Base-by-base conservation (phyloP, 768 basidiomycete genomes). In the Mrakia gelida region DNA sequence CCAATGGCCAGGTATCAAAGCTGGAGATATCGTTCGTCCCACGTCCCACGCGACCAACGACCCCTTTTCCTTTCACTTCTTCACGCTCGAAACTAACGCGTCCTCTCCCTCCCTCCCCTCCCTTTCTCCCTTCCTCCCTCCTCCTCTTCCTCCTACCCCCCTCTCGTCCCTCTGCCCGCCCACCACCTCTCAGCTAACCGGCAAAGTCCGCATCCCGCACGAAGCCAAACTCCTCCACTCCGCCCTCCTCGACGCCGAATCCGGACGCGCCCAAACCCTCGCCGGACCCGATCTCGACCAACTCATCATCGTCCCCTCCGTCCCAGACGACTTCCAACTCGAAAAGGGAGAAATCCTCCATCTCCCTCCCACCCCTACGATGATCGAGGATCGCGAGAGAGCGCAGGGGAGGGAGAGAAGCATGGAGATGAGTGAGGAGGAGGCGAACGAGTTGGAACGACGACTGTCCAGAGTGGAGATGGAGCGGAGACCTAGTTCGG, bases 281-380 rank as follows among this genome's bases (percentile, higher is more conserved):
- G 77, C 80, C 45, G 80, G 81, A 65, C 34, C 77, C 45, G 21
- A 65, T 4, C 73, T 76, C 30, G 75, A 79, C 56, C 38, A 38
- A 38, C 62, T 79, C 26, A 49, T 43, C 62, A n/a, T 71, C 45
- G 6, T 59, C 73, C 52, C 77, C 41, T 21, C 67, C 71, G 71
- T 71, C 62, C 75, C 68, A 0, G 75, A 73, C 26, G 23, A 26
- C 32, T 70, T 81, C 49, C 78, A 80, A 1, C 75, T 82, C 21
- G 70, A 70, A 0, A 79, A 80, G 4, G 82, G 81, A 52, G 83
- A 83, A 78, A 79, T 81, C 34, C 80, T 83, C 26, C 79, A 79
- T 15, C 74, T 83, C 0, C 83, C 83, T 23, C 83, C 83, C 26
- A 83, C 83, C 28, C 83, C 83, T 76, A 83, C 73, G 76, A 62